A percentile compares a stretch with the other conserved stretches of the same genome.
These are phyloP conservation scores for Colletotrichum tabaci DNA, from an alignment of 2,329 filamentous ascomycete species.

Conservation along the genomic window DNA sequence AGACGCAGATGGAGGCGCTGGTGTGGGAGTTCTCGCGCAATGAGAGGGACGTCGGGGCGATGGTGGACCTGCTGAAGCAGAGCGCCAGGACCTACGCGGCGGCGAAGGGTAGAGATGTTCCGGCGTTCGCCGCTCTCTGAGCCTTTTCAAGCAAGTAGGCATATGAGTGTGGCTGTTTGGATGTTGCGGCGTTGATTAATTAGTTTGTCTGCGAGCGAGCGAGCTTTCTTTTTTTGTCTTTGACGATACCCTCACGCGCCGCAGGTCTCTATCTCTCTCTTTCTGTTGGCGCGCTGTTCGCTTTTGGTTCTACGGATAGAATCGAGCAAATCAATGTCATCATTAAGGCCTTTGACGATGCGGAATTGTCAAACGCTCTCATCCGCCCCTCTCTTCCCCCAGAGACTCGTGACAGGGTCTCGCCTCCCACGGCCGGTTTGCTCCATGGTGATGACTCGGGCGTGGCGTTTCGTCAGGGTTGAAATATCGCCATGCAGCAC, in stretches of 20 bases:
- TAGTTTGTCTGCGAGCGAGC: neutral
- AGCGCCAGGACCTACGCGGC: conserved; percentile 21
- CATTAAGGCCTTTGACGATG: too few species aligned
- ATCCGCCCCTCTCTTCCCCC: too few species aligned
- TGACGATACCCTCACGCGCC: conserved; percentile 28
- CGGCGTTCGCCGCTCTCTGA: conserved; percentile 27
- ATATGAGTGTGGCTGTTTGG: neutral
- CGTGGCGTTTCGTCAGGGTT: neutral
- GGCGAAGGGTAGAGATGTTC: conserved; percentile 10
- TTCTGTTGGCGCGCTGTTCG: neutral
- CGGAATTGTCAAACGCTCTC: neutral
- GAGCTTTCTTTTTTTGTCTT: conserved; percentile 10
- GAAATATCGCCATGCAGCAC: neutral
- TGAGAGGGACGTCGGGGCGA: conserved; percentile 21
- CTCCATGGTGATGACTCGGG: conserved; percentile 39
- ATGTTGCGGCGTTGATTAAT: neutral
- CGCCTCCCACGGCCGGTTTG: neutral
- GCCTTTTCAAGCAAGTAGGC: too few species aligned
- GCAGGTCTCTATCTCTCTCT: too few species aligned
- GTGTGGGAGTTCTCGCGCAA: conserved; percentile 18
- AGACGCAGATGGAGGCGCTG: neutral
- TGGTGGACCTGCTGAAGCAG: conserved; percentile 28
- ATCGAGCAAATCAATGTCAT: neutral
- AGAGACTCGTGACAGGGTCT: conserved; percentile 42
- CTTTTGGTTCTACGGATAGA: neutral